phyloP scores from a whole-genome alignment of 225 moss, liverwort and hornwort genomes.

The Physcomitrium patens region DNA sequence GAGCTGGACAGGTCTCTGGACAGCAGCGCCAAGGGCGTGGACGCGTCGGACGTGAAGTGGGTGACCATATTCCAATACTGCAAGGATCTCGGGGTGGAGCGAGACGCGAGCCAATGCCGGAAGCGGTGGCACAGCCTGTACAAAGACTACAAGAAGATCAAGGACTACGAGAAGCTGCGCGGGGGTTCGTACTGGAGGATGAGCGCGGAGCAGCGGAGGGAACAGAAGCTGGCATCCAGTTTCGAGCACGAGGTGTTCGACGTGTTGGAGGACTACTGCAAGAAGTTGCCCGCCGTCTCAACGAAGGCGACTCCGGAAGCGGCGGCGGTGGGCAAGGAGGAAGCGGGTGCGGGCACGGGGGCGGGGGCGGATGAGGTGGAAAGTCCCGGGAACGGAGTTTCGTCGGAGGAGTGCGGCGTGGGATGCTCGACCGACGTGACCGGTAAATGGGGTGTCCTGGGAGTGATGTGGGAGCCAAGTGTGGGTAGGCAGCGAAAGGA shows the following conservation, averaged over 20 bases:
- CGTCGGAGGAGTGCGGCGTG: slow-evolving; percentile 50
- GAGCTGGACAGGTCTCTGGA: slow-evolving; percentile 89
- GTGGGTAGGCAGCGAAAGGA: too few species aligned
- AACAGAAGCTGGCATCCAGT: slow-evolving; percentile 82
- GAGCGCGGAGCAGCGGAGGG: slow-evolving; percentile 83
- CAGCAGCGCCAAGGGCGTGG: slow-evolving; percentile 53
- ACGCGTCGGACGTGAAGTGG: slow-evolving; percentile 79
- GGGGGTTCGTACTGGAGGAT: slow-evolving; percentile 77
- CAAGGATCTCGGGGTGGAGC: slow-evolving; percentile 74
- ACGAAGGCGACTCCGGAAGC: slow-evolving; percentile 42
- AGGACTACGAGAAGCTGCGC: slow-evolving; percentile 71
- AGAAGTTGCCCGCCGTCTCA: slow-evolving; percentile 51
- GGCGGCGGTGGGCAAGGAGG: slow-evolving; percentile 48
- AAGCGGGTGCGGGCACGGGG: slow-evolving; percentile 46
- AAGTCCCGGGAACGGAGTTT: slow-evolving; percentile 39
- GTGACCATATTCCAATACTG: slow-evolving; percentile 82
- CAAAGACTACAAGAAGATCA: slow-evolving; percentile 95
- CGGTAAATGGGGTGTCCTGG: slow-evolving; percentile 33
- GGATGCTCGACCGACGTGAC: slow-evolving; percentile 57
- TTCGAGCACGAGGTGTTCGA: slow-evolving; percentile 90
- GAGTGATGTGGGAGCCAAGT: not conserved
- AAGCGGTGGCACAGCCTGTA: slow-evolving; percentile 95
- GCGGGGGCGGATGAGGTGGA: slow-evolving; percentile 53
- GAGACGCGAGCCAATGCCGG: slow-evolving; percentile 86
- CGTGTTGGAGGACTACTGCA: slow-evolving; percentile 68